Base-by-base conservation (phyloP, 257 asterid genomes). In the Fraxinus cuspidata region DNA sequence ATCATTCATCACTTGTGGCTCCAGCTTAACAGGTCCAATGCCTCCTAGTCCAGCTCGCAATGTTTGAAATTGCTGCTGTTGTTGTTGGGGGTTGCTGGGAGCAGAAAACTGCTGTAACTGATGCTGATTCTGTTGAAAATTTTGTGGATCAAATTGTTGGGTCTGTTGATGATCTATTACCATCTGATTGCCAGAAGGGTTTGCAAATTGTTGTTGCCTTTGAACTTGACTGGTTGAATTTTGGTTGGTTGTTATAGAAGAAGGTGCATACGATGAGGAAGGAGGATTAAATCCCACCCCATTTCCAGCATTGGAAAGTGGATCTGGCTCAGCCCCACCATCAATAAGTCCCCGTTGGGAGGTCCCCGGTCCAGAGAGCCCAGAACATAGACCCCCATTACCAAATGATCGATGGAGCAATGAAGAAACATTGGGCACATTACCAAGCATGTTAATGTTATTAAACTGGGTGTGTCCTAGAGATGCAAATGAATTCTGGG, bases 381-480 rank as follows among this genome's bases (percentile, higher is more conserved):
- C 96, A 74, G 93, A 74, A 83, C 70, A 87, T 0, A 84, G 87
- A 49, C 86, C 93, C 12, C 94, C 96, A 77, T 95, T 95, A 29
- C 90, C 94, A 73, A 86, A 89, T 10, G 97, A 84, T 83, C 87
- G 98, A 70, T 92, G 93, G 28, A 91, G 88, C 77, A 91, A 79
- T 49, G 96, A 81, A 0, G 97, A 81, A 75, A 86, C 91, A 76
- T 90, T 91, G 34, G 96, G 87, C 79, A 79, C 88, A 82, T 86
- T 90, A 69, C 97, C 98, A n/a, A 90, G 81, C 90, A 90, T 86
- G 76, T 86, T 89, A 90, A 88, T 83, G 77, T 84, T 91, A 72
- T 85, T 91, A 70, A 83, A 85, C 81, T 90, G 96, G 56, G 84
- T 87, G 4, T 90, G 90, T 49, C 89, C 90, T 83, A 90, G 71